Conservation (phyloP, 1,284 basidiomycete genomes). For the Ustilago shanxiensis region DNA sequence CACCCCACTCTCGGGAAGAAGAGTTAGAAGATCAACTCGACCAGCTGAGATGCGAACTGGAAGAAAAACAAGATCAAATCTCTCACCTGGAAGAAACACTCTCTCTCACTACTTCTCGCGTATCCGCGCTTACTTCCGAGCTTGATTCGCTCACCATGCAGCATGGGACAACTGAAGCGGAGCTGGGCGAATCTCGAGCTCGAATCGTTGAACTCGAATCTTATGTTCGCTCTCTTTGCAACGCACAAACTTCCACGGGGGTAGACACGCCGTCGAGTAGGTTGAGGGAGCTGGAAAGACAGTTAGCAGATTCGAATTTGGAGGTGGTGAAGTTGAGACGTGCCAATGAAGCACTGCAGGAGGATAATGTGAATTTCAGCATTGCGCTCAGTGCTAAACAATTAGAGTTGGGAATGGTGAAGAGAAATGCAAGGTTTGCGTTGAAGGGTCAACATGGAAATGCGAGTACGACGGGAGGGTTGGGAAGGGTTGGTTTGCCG, state of each 20-base stretch:
- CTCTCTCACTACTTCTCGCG: conserved; percentile 11
- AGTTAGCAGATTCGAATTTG: conserved; percentile 28
- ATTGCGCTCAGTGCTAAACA: conserved; percentile 59
- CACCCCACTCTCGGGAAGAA: not conserved
- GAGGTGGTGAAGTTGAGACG: conserved; percentile 46
- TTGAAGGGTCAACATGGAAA: conserved; percentile 23
- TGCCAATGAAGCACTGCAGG: conserved; percentile 57
- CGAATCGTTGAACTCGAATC: conserved; percentile 6
- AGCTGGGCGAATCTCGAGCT: not conserved
- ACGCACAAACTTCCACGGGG: no score
- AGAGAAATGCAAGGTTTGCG: conserved; percentile 50
- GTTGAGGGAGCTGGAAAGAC: not conserved
- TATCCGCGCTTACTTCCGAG: conserved; percentile 6
- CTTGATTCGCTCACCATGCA: conserved; percentile 6
- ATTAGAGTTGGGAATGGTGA: conserved; percentile 58
- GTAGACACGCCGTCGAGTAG: no score
- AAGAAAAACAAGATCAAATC: conserved; percentile 15
- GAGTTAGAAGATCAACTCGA: conserved; percentile 18
- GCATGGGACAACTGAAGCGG: not conserved
- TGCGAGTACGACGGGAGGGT: not conserved
- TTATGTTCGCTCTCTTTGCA: conserved; percentile 21
- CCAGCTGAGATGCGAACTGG: not conserved
- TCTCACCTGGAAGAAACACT: conserved; percentile 33
- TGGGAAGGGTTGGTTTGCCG: conserved; percentile 8
- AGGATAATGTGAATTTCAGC: conserved; percentile 53